Evolutionary conservation across 345 rosid genomes (phyloP), one percentile per base, ranked within the genome.

Genomic region (Microthlaspi erraticum): DNA sequence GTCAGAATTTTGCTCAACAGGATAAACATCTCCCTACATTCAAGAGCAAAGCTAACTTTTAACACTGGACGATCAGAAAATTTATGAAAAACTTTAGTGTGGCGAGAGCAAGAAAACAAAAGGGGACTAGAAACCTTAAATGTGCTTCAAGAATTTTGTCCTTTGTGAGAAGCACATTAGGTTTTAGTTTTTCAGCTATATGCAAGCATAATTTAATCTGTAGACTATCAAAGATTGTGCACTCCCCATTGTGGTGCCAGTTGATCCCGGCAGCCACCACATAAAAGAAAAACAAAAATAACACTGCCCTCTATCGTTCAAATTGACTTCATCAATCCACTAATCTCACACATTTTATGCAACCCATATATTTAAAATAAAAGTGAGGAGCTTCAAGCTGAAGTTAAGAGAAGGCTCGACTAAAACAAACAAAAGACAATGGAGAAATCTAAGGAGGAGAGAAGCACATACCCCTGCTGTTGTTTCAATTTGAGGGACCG

Each of bases 11-110:
- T 81, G 45, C 80, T 89, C 92, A 69, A 84, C 83, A 5, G 96
- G 96, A 78, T 89, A 87, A 74, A 89, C 96, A 80, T 89, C 96
- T 48, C 96, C 96, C 96, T 87, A 60, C 78, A 74, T 14, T 32
- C 42, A 32, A 36, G 53, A 67, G 20, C 37, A 60, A 59, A 77
- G 29, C 60, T 20, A 13, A 50, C 60, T 53, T 42, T 57, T 10
- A 75, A 16, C 56, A 74, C 33, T 16, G 50, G 49, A 6, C 1
- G n/a, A 43, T 58, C 49, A 43, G 63, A 38, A 66, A 65, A 46
- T 17, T 32, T 41, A 29, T 20, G 63, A 60, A 36, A 32, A 39
- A 1, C 33, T 49, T 52, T 18, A 23, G 13, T 31, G 10, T 26
- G 20, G 38, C 34, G 19, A 70, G 9, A 12, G 14, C 26, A 8